Base-by-base conservation (phyloP, 2,329 filamentous ascomycete species). In the Paecilomyces variotii region DNA sequence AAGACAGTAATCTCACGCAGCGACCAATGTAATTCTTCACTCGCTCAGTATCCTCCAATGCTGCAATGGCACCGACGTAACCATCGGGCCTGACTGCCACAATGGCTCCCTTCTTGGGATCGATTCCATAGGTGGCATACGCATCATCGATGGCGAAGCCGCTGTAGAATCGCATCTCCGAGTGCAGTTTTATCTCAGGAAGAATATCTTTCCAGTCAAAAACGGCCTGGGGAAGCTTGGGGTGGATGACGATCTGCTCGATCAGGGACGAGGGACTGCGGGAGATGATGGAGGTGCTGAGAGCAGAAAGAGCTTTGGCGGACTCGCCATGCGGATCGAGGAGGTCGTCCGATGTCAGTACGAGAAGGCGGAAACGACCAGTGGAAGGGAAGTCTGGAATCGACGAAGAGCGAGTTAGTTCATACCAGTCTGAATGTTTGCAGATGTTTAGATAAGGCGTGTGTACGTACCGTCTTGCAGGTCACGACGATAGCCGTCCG, bases 61-160 rank as follows among this genome's bases (percentile, higher is more conserved):
- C 39, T 19, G 39, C n/a, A 45, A 61, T 45, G 4, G 56, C 57
- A 19, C 73, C 73, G 55, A 75, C 60, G 63, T 74, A 75, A 11
- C 73, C 74, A 65, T 77, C 74, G 0, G 74, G 74, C 24, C 74
- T 68, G 5, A 76, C 63, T 14, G 74, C 67, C 19, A 70, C 68
- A 32, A 75, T 32, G 2, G 67, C 72, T 5, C 74, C 74, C 14
- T 65, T 54, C 3, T 60, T 50, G 2, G 62, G 55, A 55, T 69
- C 56, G 6, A 77, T 72, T 0, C 74, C 74, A 55, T 72, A 76
- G 6, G 65, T 67, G 3, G 60, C 60, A 56, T 76, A 75, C 1
- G 70, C 69, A 62, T 76, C 72, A 28, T 74, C 72, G 25, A 68
- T 61, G 28, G 68, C 67, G 55, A 66, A 62, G 3, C 72, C 70